Percentiles rank a stretch among this genome's conserved stretches.
Conservation (phyloP, 257 asterid species). For the Scutellaria minor region DNA sequence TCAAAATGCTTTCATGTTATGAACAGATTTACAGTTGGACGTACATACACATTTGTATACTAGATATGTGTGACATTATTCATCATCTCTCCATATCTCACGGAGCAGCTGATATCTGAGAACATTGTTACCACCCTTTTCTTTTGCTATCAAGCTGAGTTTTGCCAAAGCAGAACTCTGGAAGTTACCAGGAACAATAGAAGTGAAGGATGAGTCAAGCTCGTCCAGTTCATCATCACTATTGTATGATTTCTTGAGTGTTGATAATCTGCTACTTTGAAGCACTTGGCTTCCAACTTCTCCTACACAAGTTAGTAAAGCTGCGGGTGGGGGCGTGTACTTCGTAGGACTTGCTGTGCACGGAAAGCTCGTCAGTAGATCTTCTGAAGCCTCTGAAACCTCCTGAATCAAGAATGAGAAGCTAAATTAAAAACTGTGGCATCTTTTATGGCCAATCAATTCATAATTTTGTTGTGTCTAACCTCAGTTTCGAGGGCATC, state of each 20-base stretch:
- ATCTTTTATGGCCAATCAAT: no score
- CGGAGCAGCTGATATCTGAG: slow-evolving; percentile 70
- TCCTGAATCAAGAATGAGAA: slow-evolving; percentile 48
- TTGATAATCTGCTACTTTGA: slow-evolving; percentile 56
- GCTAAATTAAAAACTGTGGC: slow-evolving; percentile 13
- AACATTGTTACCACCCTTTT: slow-evolving; percentile 59
- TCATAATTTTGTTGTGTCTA: slow-evolving; percentile 23
- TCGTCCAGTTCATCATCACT: slow-evolving; percentile 95
- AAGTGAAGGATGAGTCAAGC: slow-evolving; percentile 79
- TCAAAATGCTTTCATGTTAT: slow-evolving; percentile 12
- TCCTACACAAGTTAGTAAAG: slow-evolving; percentile 61
- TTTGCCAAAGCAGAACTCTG: slow-evolving; percentile 57
- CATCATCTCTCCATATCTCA: slow-evolving; percentile 61
- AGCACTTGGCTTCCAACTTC: slow-evolving; percentile 70
- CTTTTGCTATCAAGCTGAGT: slow-evolving; percentile 52
- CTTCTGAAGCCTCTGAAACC: slow-evolving; percentile 43
- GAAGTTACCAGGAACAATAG: slow-evolving; percentile 59
- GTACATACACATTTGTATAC: slow-evolving; percentile 22
- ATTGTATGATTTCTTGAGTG: slow-evolving; percentile 68
- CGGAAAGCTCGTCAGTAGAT: slow-evolving; percentile 56
- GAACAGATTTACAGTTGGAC: slow-evolving; percentile 20
- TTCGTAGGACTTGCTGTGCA: slow-evolving; percentile 59
- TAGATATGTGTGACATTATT: slow-evolving; percentile 19
- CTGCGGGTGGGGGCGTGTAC: slow-evolving; percentile 74
- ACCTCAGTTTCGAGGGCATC: slow-evolving; percentile 79